Base-by-base conservation (phyloP, 2,329 filamentous ascomycete genomes). In the Colletotrichum scovillei region DNA sequence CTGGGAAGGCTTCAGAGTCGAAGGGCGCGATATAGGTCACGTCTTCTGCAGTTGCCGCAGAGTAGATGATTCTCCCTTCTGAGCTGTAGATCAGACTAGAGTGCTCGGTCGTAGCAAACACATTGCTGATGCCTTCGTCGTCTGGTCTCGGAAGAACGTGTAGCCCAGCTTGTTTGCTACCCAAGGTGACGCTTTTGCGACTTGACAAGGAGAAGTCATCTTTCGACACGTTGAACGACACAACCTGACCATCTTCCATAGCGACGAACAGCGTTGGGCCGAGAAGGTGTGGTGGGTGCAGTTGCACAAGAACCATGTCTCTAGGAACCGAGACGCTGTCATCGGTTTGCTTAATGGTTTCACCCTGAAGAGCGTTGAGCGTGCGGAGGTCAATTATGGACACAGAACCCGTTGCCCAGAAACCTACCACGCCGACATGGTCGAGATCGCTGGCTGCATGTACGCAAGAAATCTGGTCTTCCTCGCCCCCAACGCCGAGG, bases 81-180 rank as follows among this genome's bases (percentile, higher is more conserved):
- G 92, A 92, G 9, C 93, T 94, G 80, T 99, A 98, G 62, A 99
- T 98, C 67, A 99, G 84, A 75, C 94, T 98, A 0, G 97, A 94
- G 79, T 98, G 95, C 78, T 99, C 97, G 70, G 95, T 98, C 0
- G 95, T 97, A 0, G 95, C 95, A 80, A 99, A 97, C 0, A 99
- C 92, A 77, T 94, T 97, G 80, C 89, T 93, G 0, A 94, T 84
- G 0, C 89, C 90, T 60, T 92, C 86, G 0, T 86, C 86, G 63
- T 92, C 72, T 12, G 72, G 68, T 14, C 73, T 89, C 0, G 95
- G 94, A 2, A 99, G 84, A 26, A 93, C 87, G 72, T 96, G 93
- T 77, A 99, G 92, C 16, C 90, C 91, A 2, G 96, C 94, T 76
- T 97, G 93, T 73, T 95, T 93, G 16, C 94, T 96, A 28, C 97